A percentile compares a stretch with the other conserved stretches of the same genome.
phyloP scores from a whole-genome alignment of 495 filamentous ascomycete species.

The Delitschia confertaspora region DNA sequence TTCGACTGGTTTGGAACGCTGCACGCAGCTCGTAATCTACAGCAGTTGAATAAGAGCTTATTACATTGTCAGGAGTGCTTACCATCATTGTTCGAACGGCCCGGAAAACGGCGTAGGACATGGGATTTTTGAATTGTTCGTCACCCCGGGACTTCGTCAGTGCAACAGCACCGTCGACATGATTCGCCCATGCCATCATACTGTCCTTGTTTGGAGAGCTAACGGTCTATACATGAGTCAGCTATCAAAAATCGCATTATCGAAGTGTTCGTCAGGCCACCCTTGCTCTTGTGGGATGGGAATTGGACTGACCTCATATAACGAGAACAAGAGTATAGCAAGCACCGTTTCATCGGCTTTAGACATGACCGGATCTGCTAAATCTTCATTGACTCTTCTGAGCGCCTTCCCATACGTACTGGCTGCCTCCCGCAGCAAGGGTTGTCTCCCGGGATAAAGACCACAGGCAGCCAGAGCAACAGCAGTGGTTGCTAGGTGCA shows the following conservation, averaged over 20 bases:
- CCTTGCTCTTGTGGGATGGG: too few species aligned
- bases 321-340: conserved; percentile 28
- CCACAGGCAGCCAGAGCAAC: conserved; percentile 27
- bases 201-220: conserved; percentile 24
- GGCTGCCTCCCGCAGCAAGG: conserved; percentile 22
- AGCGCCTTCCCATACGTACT: conserved; percentile 29
- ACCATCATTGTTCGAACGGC: conserved; percentile 33
- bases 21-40: conserved; percentile 30
- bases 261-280: too few species aligned
- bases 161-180: conserved; percentile 32
- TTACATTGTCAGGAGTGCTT: conserved; percentile 1
- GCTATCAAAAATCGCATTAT: too few species aligned
- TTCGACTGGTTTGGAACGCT: conserved; percentile 27
- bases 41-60: background rate
- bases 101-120: conserved; percentile 28
- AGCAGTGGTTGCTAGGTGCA: conserved; percentile 31
- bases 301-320: conserved; percentile 31
- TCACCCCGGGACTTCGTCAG: conserved; percentile 28
- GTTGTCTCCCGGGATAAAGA: conserved; percentile 27
- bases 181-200: conserved; percentile 26
- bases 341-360: conserved; percentile 29
- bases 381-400: conserved; percentile 20
- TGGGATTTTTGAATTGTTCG: conserved; percentile 28
- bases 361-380: conserved; percentile 23
- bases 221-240: conserved; percentile 22